These are phyloP conservation scores for Brettanomyces custersianus DNA, from an alignment of 805 yeast genomes.

Conservation along the genomic window DNA sequence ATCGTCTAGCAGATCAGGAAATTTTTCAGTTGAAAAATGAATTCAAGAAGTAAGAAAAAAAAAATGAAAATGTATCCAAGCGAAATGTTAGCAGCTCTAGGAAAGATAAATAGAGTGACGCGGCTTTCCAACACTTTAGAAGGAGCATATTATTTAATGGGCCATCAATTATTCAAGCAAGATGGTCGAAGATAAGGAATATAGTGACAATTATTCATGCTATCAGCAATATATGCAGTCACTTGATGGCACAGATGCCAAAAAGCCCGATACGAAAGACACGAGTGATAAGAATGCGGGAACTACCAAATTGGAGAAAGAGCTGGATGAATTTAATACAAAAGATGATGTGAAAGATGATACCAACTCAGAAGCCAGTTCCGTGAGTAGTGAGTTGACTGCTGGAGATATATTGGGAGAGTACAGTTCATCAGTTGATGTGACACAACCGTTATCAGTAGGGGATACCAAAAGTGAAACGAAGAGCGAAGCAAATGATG, in stretches of 20 bases:
- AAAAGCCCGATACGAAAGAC: background rate
- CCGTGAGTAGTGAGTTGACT: background rate
- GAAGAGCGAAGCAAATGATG: no score
- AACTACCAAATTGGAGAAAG: background rate
- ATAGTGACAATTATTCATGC: background rate
- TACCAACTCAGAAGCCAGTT: background rate
- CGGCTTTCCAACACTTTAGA: no score
- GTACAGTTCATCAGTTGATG: background rate
- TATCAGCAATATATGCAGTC: constrained; percentile 1
- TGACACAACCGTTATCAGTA: constrained; percentile 1
- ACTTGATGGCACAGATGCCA: background rate
- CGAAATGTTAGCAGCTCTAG: no score
- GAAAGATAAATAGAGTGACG: no score
- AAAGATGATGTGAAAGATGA: background rate
- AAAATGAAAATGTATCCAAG: no score
- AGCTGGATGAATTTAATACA: background rate
- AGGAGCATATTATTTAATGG: no score
- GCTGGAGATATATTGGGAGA: constrained; percentile 3
- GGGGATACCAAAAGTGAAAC: no score
- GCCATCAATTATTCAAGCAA: background rate
- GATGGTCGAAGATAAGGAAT: background rate
- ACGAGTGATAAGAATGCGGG: background rate
- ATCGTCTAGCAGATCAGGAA: no score
- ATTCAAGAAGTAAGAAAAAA: no score
- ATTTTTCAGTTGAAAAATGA: no score